Conservation (phyloP, 2,329 filamentous ascomycete species). For the Trichocomaceae sp. region DNA sequence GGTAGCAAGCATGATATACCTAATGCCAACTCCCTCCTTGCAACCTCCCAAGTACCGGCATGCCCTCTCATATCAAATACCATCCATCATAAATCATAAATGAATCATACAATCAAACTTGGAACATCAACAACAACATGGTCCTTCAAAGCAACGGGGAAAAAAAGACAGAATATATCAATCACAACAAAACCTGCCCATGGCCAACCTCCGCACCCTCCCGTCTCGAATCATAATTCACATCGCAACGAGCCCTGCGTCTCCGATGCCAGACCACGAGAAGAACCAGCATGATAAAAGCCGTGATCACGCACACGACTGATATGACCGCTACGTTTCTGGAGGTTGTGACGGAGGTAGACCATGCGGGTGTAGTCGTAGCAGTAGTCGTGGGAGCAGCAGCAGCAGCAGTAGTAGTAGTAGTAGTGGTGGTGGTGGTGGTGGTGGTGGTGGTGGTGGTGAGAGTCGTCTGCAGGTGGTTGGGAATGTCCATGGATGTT, state of each 20-base stretch:
- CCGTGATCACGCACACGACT: not conserved
- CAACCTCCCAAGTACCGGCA: no score
- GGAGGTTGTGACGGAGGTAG: not conserved
- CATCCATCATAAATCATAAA: no score
- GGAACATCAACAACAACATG: not conserved
- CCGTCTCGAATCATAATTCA: not conserved
- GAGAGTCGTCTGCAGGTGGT: not conserved
- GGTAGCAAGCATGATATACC: no score
- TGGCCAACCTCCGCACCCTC: constrained; percentile 1
- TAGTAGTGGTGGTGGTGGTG: not conserved
- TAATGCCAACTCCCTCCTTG: no score
- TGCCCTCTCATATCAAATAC: no score
- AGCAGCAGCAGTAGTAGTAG: not conserved
- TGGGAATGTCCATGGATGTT: not conserved
- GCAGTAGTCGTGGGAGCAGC: not conserved
- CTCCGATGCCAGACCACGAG: not conserved
- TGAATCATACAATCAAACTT: no score
- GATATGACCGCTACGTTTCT: constrained; percentile 1
- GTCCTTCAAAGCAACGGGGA: not conserved
- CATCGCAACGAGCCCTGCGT: not conserved
- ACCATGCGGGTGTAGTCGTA: not conserved
- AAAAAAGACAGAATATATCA: not conserved
- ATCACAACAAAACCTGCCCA: not conserved
- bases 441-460: not conserved
- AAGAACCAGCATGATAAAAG: not conserved